These are phyloP conservation scores for Stromatinia cepivora DNA, from an alignment of 2,329 filamentous ascomycete genomes.

Conservation along the genomic window DNA sequence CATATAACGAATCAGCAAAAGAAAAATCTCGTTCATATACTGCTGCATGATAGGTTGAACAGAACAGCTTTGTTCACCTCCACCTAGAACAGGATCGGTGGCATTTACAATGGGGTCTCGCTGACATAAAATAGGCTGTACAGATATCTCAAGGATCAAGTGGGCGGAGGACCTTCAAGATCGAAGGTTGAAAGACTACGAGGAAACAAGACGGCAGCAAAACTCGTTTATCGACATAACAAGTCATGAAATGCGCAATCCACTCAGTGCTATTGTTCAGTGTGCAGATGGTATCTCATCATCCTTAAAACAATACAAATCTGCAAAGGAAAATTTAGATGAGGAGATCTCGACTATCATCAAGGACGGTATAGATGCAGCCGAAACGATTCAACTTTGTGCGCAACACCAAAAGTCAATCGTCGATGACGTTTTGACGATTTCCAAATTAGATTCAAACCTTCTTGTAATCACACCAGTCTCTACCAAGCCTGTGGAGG, in stretches of 20 bases:
- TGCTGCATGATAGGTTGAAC: background rate
- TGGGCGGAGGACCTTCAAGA: constrained; percentile 47
- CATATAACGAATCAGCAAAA: constrained; percentile 49
- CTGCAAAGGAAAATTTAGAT: constrained; percentile 38
- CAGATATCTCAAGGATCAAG: constrained; percentile 82
- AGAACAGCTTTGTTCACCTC: background rate
- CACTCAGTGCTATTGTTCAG: constrained; percentile 61
- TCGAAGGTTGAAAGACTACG: constrained; percentile 52
- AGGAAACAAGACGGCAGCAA: constrained; percentile 65
- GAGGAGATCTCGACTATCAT: constrained; percentile 48
- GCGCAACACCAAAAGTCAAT: constrained; percentile 73
- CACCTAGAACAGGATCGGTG: constrained; percentile 34
- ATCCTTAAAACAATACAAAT: constrained; percentile 45
- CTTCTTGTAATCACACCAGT: constrained; percentile 69
- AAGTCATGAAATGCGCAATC: constrained; percentile 65
- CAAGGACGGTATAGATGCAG: constrained; percentile 67
- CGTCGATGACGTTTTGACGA: constrained; percentile 61
- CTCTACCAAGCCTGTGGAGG: constrained; percentile 64
- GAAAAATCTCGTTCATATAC: background rate
- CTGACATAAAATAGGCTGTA: constrained; percentile 56
- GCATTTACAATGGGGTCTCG: constrained; percentile 40
- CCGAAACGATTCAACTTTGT: constrained; percentile 72
- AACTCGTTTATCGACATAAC: constrained; percentile 81
- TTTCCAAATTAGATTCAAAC: constrained; percentile 71
- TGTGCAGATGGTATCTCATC: constrained; percentile 66